Evolutionary conservation across 129 eudicot genomes (phyloP).

Genomic region (Silybum marianum): DNA sequence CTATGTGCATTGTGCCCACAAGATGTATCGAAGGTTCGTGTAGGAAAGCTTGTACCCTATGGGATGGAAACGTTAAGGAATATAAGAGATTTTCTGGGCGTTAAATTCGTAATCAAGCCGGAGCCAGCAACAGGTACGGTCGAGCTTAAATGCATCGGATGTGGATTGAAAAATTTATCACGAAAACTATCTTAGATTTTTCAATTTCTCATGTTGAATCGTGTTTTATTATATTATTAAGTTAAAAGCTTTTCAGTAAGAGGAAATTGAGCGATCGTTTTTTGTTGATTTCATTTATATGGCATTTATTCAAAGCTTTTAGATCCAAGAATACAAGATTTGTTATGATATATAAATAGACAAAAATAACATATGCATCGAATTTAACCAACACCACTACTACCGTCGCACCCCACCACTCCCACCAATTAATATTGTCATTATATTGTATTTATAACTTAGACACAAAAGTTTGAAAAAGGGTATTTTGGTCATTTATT

Average conservation of each 20-base stretch:
- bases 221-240: not conserved
- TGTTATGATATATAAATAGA: no score
- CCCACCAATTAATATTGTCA: no score
- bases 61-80: conserved; percentile 81
- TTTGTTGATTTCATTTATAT: not conserved
- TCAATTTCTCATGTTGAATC: not conserved
- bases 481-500: no score
- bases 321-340: not conserved
- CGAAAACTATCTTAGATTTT: conserved; percentile 53
- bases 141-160: conserved; percentile 81
- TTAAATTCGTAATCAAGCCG: conserved; percentile 79
- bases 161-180: conserved; percentile 74
- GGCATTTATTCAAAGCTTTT: not conserved
- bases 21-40: conserved; percentile 93
- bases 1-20: conserved; percentile 91
- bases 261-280: not conserved
- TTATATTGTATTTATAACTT: no score
- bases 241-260: not conserved
- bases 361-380: no score
- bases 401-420: no score
- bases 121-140: conserved; percentile 88
- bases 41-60: conserved; percentile 86
- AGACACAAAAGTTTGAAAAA: no score
- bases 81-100: conserved; percentile 79
- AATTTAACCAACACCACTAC: no score